Percentiles rank a stretch among this genome's conserved stretches.
Evolutionary conservation across 1,284 basidiomycete genomes (phyloP).

Genomic region (Trichosporon sp.): DNA sequence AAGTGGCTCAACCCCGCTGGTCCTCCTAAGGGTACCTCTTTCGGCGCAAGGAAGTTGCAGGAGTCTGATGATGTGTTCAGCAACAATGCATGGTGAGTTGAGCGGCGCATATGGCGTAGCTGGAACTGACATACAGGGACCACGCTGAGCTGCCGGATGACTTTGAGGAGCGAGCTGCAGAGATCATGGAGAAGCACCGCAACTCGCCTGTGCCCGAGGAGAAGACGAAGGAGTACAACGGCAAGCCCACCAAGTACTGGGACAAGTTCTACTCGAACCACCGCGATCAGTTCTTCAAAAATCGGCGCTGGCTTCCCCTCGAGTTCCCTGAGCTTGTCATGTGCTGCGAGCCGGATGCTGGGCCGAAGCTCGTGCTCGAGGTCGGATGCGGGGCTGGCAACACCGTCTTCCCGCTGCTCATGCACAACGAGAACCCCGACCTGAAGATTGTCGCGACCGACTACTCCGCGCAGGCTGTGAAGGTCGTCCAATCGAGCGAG

Average conservation of each 20-base stretch:
- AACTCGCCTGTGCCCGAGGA: slow-evolving; percentile 61
- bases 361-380: slow-evolving; percentile 67
- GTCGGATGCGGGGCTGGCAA: slow-evolving; percentile 91
- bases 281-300: slow-evolving; percentile 71
- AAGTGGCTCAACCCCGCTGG: slow-evolving; percentile 45
- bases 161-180: slow-evolving; percentile 62
- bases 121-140: slow-evolving; percentile 57
- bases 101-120: too few species aligned
- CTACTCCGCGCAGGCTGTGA: slow-evolving; percentile 82
- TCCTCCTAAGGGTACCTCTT: slow-evolving; percentile 40
- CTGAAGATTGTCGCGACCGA: slow-evolving; percentile 77
- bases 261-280: slow-evolving; percentile 85
- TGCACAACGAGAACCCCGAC: slow-evolving; percentile 72
- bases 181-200: slow-evolving; percentile 64
- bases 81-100: slow-evolving; percentile 46
- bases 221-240: slow-evolving; percentile 38
- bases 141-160: slow-evolving; percentile 78
- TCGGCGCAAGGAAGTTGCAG: slow-evolving; percentile 41
- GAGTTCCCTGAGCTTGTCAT: slow-evolving; percentile 81
- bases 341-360: slow-evolving; percentile 65
- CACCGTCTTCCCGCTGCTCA: slow-evolving; percentile 82
- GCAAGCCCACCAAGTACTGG: slow-evolving; percentile 55
- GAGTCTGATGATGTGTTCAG: slow-evolving; percentile 43
- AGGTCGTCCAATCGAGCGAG: slow-evolving; percentile 75
- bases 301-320: slow-evolving; percentile 87